A percentile compares a stretch with the other conserved stretches of the same genome.
phyloP scores from a whole-genome alignment of 495 filamentous ascomycete genomes.

The Geoglossum glabrum region DNA sequence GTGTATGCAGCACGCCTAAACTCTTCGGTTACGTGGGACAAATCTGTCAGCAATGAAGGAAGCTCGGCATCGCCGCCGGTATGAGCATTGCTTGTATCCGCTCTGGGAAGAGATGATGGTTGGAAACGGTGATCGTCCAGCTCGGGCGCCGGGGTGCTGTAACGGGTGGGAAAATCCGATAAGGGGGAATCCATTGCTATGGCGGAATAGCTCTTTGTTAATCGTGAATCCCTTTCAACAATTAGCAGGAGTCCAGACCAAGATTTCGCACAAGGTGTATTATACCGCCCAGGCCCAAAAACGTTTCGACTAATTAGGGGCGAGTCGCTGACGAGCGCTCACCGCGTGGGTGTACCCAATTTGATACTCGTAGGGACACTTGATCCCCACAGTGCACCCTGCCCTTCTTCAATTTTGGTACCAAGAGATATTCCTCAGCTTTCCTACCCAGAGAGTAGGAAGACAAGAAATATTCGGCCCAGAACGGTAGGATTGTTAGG shows the following conservation, averaged over 20 bases:
- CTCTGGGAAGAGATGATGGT: conserved; percentile 41
- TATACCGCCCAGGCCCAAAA: background rate
- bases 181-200: conserved; percentile 32
- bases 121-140: conserved; percentile 88
- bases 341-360: conserved; percentile 16
- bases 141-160: conserved; percentile 67
- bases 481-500: background rate
- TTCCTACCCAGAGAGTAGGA: background rate
- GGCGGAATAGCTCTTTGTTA: background rate
- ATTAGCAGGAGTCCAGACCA: background rate
- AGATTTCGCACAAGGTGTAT: background rate
- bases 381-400: conserved; percentile 18
- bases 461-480: background rate
- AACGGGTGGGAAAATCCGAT: conserved; percentile 39
- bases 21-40: conserved; percentile 29
- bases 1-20: conserved; percentile 23
- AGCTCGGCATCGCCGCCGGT: background rate
- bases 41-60: conserved; percentile 16
- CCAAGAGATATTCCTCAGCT: background rate
- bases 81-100: conserved; percentile 23
- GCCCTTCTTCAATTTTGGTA: conserved; percentile 4
- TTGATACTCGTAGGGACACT: conserved; percentile 20
- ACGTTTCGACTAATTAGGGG: conserved; percentile 6
- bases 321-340: conserved; percentile 22
- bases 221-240: background rate